Percentiles rank a stretch among this genome's conserved stretches.
phyloP scores from a whole-genome alignment of 257 asterid species.

The Nemophila menziesii region DNA sequence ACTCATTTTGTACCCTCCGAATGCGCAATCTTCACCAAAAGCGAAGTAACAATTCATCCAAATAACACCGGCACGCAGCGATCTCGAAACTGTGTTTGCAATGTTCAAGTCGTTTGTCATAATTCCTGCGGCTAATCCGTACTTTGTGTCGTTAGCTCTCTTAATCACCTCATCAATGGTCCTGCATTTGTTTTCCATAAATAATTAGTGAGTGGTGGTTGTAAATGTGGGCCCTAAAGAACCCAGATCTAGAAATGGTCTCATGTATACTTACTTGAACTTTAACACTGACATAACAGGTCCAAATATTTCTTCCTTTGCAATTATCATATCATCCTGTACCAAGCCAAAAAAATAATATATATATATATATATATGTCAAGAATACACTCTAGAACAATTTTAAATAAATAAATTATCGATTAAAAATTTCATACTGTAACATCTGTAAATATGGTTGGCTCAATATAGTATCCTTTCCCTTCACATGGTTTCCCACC shows the following conservation, averaged over 20 bases:
- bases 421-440: neutral
- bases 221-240: neutral
- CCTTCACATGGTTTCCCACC: neutral
- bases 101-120: constrained; percentile 43
- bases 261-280: constrained; percentile 1
- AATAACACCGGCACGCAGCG: constrained; percentile 53
- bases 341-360: neutral
- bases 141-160: constrained; percentile 51
- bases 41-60: constrained; percentile 73
- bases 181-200: constrained; percentile 16
- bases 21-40: constrained; percentile 58
- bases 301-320: neutral
- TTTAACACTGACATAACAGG: neutral
- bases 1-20: constrained; percentile 89
- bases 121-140: constrained; percentile 80
- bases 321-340: constrained; percentile 1
- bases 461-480: constrained; percentile 1
- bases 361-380: neutral
- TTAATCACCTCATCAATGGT: constrained; percentile 50
- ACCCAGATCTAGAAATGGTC: neutral
- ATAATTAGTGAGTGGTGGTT: neutral
- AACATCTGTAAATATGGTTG: neutral
- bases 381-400: neutral
- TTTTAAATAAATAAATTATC: neutral
- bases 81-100: constrained; percentile 63